Conservation (phyloP, 495 filamentous ascomycete genomes). For the Aspergillus kassunensis region DNA sequence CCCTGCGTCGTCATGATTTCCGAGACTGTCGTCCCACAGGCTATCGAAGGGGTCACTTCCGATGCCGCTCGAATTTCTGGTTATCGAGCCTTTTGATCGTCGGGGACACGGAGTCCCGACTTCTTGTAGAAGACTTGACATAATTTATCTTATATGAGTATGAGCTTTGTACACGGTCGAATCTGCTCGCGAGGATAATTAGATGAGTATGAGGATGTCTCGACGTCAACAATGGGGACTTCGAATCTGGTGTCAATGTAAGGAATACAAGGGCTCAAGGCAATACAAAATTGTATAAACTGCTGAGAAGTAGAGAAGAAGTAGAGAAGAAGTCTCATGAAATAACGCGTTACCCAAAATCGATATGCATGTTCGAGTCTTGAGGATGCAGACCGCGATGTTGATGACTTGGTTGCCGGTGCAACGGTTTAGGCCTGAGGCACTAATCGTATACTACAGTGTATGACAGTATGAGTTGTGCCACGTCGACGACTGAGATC, state of each 20-base stretch:
- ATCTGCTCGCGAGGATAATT: no score
- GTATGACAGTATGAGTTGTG: no score
- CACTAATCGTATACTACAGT: neutral
- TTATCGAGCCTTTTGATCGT: constrained; percentile 18
- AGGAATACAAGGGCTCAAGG: neutral
- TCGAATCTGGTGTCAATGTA: neutral
- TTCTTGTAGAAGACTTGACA: constrained; percentile 28
- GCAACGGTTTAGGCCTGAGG: constrained; percentile 16
- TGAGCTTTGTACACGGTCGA: neutral
- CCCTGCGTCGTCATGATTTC: constrained; percentile 25
- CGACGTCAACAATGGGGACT: no score
- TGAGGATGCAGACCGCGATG: constrained; percentile 15
- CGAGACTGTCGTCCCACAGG: constrained; percentile 21
- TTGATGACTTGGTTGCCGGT: constrained; percentile 21
- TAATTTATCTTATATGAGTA: constrained; percentile 9
- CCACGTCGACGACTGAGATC: neutral
- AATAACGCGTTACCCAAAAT: neutral
- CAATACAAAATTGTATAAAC: neutral
- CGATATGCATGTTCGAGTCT: neutral
- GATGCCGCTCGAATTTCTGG: constrained; percentile 12
- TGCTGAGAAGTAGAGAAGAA: no score
- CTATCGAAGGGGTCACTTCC: constrained; percentile 22
- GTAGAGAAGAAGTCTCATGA: neutral
- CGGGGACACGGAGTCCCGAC: constrained; percentile 28
- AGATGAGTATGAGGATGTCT: no score